Base-by-base conservation (phyloP, 768 basidiomycete genomes). In the Pulveroboletus sp. region DNA sequence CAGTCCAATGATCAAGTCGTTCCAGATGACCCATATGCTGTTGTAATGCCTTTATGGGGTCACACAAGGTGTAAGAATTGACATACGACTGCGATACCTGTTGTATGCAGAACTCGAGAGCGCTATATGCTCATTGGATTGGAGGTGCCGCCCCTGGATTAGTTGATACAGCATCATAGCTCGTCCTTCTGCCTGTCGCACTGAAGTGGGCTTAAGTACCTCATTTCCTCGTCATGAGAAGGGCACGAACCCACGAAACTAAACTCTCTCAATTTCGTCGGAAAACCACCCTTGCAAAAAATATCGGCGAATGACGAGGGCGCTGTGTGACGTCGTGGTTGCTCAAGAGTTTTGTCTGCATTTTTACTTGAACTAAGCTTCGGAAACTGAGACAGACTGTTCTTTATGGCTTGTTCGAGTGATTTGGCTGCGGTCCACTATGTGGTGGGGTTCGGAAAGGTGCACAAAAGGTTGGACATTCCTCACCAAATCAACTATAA, bases 11-110 rank as follows among this genome's bases (percentile, higher is more conserved):
- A 92, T 92, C 26, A 93, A 65, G 62, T 98, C 95, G 67, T 97
- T 97, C 57, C 92, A 64, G 27, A 93, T 78, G 2, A 95, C 73
- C 95, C 95, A 98, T 2, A 95, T 75, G 28, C 80, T 83, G 61
- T 94, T 96, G 73, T 90, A 94, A 65, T 95, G 93, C 45, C 90
- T 93, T 40, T 14, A 50, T 17, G 30, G 49, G 8, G 40, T 54
- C 27, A 47, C 7, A 26, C 13, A 3, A n/a, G n/a, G 14, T 32
- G 38, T 33, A 18, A n/a, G 6, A 35, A 15, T 14, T 13, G 48
- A 33, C 42, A 26, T 17, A 36, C 26, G 27, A 35, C 1, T 39
- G 5, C 60, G 75, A 39, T 54, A 88, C 86, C 78, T 80, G 50
- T 89, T 88, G 58, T 93, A 92, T 43, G 77, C 73, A 5, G 73